Evolutionary conservation across 1,139 yeast genomes (phyloP).

Genomic region (Saccharomyces hybrid): DNA sequence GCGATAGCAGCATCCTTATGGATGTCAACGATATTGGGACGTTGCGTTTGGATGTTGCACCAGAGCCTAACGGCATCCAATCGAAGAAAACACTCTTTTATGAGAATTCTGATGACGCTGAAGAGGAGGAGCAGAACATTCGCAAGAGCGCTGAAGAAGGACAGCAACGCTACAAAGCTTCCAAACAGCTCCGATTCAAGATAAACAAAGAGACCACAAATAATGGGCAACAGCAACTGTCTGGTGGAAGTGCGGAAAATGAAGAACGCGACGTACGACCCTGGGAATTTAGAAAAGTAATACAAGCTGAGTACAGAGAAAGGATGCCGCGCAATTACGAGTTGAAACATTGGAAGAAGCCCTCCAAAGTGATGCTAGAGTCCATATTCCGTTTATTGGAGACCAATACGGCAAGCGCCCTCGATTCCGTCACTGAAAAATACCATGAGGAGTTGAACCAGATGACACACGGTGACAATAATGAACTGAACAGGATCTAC

Average conservation of each 20-base stretch:
- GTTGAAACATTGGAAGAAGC: slow-evolving; percentile 21
- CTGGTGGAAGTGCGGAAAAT: slow-evolving; percentile 11
- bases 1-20: not conserved
- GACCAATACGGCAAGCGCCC: slow-evolving; percentile 18
- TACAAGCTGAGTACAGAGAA: slow-evolving; percentile 16
- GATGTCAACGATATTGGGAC: not conserved
- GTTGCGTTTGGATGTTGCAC: not conserved
- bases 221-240: not conserved
- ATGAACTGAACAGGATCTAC: slow-evolving; percentile 13
- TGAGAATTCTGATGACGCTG: not conserved
- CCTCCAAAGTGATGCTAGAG: slow-evolving; percentile 14
- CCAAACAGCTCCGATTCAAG: not conserved
- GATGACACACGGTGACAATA: slow-evolving; percentile 9
- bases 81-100: not conserved
- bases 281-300: slow-evolving; percentile 24
- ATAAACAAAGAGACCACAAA: not conserved
- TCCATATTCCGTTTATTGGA: slow-evolving; percentile 22
- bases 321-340: slow-evolving; percentile 19
- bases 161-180: not conserved
- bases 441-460: slow-evolving; percentile 16
- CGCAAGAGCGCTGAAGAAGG: not conserved
- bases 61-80: not conserved
- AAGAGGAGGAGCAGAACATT: not conserved
- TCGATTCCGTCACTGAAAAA: slow-evolving; percentile 18
- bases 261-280: slow-evolving; percentile 13